phyloP scores from a whole-genome alignment of 768 basidiomycete genomes.

The Gloeopeniophorella convolvens region DNA sequence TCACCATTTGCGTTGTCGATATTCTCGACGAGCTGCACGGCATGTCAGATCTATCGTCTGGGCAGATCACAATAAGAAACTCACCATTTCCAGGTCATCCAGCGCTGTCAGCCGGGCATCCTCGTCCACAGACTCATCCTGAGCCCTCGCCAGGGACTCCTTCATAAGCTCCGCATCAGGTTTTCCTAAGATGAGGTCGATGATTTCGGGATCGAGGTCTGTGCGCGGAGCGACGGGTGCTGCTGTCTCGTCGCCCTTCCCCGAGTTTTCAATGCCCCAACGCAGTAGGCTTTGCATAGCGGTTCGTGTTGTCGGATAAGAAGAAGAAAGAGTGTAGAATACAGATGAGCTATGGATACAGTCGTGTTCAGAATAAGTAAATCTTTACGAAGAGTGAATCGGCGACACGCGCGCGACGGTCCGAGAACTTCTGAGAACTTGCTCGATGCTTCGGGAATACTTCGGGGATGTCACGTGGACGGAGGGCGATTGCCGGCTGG shows the following conservation, averaged over 20 bases:
- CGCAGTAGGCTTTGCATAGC: constrained; percentile 66
- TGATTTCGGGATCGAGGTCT: constrained; percentile 74
- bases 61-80: constrained; percentile 15
- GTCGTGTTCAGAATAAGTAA: too few species aligned
- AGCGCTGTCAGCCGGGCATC: constrained; percentile 60
- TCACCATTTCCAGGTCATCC: constrained; percentile 84
- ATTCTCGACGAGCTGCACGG: constrained; percentile 67
- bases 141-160: constrained; percentile 60
- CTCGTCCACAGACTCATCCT: constrained; percentile 48
- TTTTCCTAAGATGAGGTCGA: constrained; percentile 80
- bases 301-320: background rate
- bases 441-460: too few species aligned
- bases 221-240: constrained; percentile 33
- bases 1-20: constrained; percentile 89
- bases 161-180: constrained; percentile 81
- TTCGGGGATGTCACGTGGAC: background rate
- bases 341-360: too few species aligned
- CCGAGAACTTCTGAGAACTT: too few species aligned
- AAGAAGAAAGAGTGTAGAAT: background rate
- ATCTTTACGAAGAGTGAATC: too few species aligned
- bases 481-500: background rate
- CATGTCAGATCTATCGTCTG: background rate
- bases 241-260: constrained; percentile 28
- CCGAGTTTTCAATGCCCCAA: constrained; percentile 75
- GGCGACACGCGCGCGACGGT: too few species aligned